Evolutionary conservation across 2,329 filamentous ascomycete genomes (phyloP), one percentile per base, ranked within the genome.

Genomic region (Cladophialophora chaetospira): DNA sequence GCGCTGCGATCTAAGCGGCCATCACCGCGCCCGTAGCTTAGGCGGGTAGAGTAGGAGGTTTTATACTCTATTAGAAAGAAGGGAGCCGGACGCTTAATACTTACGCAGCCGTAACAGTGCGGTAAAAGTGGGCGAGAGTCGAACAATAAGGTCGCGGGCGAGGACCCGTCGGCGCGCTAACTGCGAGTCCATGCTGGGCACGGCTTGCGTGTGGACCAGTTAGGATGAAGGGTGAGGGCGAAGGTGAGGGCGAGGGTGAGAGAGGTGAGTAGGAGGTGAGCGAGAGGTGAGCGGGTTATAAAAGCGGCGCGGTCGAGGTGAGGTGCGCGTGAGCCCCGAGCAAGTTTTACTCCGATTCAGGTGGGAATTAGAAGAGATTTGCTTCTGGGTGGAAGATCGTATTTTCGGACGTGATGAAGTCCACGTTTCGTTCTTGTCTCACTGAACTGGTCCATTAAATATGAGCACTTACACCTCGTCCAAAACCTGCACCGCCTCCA

Each of bases 1-100:
- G 45, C n/a, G 5, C 45, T 26, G 45, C 45, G 21, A 35, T 49
- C 45, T 26, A 49, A 26, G 45, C 45, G n/a, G 45, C 45, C 10
- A 49, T 19, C 10, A 49, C 23, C 26, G 45, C 21, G 25, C n/a
- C 25, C n/a, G 45, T 33, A 33, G 29, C 29, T 33, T 13, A 13
- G 13, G 29, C 13, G 29, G 29, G 29, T 13, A 33, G 29, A 33
- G 13, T 13, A 13, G 29, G 29, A 33, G 29, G 29, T 33, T 33
- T 33, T n/a, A 33, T 33, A 13, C 13, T 33, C 29, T 33, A 13
- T 33, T 33, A 13, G 29, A 33, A 33, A 33, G n/a, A 33, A 33
- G 29, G 29, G 29, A 33, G 29, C 13, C 29, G 29, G 29, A 33
- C 13, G 29, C 8, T 33, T 13, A 13, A 33, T 6, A 8, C 13